Evolutionary conservation across 129 eudicot species (phyloP).

Genomic region (Flaveria robusta): DNA sequence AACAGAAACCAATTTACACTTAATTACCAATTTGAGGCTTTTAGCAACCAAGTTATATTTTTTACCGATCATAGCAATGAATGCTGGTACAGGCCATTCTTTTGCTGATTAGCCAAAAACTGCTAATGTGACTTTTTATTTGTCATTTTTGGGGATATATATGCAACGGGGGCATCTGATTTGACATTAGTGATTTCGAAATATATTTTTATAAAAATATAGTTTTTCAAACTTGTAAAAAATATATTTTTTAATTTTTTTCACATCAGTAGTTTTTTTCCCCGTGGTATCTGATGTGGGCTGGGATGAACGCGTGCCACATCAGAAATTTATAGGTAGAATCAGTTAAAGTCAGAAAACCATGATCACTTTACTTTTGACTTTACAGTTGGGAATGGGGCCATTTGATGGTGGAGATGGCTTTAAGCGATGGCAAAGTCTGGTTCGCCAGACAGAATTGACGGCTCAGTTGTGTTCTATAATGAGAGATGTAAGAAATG

Average conservation of each 20-base stretch:
- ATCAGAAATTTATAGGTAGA: constrained; percentile 1
- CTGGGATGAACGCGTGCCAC: not conserved
- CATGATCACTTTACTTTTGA: not conserved
- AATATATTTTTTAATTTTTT: not conserved
- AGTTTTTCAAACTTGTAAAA: no score
- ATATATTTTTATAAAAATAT: no score
- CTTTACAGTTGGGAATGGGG: constrained; percentile 59
- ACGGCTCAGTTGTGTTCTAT: constrained; percentile 96
- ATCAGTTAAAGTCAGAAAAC: not conserved
- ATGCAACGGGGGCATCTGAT: no score
- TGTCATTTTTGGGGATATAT: no score
- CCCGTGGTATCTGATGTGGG: not conserved
- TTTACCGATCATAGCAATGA: no score
- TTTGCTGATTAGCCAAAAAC: no score
- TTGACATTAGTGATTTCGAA: no score
- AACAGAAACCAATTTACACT: no score
- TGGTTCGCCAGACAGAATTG: constrained; percentile 91
- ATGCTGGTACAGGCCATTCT: no score
- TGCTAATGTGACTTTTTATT: no score
- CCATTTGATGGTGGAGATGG: constrained; percentile 73
- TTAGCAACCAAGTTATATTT: no score
- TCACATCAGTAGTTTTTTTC: not conserved
- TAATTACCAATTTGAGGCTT: no score
- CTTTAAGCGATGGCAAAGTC: constrained; percentile 89
- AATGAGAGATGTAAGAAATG: constrained; percentile 88